phyloP scores from a whole-genome alignment of 169 alveolate genomes.

The Cryptosporidium viatorum region DNA sequence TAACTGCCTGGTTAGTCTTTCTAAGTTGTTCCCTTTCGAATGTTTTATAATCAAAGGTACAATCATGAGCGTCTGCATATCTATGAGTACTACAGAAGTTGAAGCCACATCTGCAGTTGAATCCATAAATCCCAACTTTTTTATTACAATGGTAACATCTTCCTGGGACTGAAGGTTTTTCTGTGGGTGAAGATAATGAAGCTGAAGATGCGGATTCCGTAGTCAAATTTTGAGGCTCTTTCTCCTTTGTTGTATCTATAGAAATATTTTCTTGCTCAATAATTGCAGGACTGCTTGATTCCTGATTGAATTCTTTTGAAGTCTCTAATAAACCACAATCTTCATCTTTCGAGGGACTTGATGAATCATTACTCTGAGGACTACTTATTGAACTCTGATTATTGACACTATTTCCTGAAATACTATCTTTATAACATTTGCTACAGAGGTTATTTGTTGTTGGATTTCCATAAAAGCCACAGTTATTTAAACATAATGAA shows the following conservation, averaged over 20 bases:
- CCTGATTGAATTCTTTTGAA: neutral
- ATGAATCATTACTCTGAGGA: conserved; percentile 5
- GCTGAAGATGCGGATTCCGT: conserved; percentile 1
- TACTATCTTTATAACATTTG: conserved; percentile 88
- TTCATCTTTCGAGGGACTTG: neutral
- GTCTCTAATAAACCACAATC: neutral
- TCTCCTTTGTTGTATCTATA: neutral
- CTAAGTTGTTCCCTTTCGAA: conserved; percentile 88
- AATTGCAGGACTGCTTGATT: neutral
- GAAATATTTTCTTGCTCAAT: neutral
- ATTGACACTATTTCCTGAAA: conserved; percentile 27
- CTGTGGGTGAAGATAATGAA: neutral
- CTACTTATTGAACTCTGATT: neutral
- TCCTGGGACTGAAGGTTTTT: conserved; percentile 75
- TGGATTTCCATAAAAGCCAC: conserved; percentile 93
- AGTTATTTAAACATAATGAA: conserved; percentile 87
- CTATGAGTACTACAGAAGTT: conserved; percentile 93
- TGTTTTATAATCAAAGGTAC: conserved; percentile 91
- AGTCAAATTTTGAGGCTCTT: neutral
- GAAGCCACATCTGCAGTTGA: conserved; percentile 91
- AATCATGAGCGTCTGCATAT: conserved; percentile 92
- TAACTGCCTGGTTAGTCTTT: conserved; percentile 88
- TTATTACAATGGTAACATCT: conserved; percentile 91
- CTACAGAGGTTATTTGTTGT: conserved; percentile 91
- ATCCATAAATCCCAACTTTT: conserved; percentile 91